Evolutionary conservation across 2,329 filamentous ascomycete genomes (phyloP).

Genomic region (Neoarthrinium moseri): DNA sequence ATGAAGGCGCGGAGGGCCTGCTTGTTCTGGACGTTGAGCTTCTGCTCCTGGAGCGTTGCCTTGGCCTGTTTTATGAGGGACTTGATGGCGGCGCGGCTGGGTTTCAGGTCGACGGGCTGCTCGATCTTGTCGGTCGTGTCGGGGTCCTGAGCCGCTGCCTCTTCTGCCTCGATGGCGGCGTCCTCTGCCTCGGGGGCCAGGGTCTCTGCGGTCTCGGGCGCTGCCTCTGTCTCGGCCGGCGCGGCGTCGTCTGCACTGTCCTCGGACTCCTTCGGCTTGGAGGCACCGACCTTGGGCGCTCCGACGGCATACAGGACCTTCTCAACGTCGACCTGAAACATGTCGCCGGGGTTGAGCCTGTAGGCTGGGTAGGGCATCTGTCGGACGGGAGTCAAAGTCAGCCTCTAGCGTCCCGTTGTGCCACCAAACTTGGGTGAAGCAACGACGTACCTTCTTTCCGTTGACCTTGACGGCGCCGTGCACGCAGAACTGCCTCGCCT

Average conservation of each 20-base stretch:
- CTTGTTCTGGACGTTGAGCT: conserved; percentile 70
- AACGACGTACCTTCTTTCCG: conserved; percentile 74
- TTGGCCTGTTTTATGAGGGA: conserved; percentile 57
- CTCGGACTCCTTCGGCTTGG: conserved; percentile 18
- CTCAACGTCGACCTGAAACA: conserved; percentile 94
- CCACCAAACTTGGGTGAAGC: neutral
- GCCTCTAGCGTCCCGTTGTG: neutral
- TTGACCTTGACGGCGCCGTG: conserved; percentile 95
- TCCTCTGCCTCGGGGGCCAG: conserved; percentile 14
- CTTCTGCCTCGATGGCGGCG: conserved; percentile 20
- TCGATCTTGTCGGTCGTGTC: conserved; percentile 33
- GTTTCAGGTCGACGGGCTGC: conserved; percentile 23
- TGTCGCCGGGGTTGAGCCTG: conserved; percentile 91
- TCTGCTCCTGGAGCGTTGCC: conserved; percentile 53
- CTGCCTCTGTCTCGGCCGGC: conserved; percentile 22
- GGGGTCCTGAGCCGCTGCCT: conserved; percentile 33
- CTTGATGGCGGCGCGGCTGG: conserved; percentile 40
- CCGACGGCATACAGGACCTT: conserved; percentile 88
- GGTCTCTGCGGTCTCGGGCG: conserved; percentile 20
- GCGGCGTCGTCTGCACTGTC: conserved; percentile 13
- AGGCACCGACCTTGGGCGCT: conserved; percentile 53
- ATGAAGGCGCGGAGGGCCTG: conserved; percentile 73
- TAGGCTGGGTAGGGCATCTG: conserved; percentile 93
- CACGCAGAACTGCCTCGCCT: conserved; percentile 91
- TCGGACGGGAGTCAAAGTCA: neutral